These are phyloP conservation scores for Coffea canephora DNA, from an alignment of 257 asterid genomes.

Conservation along the genomic window DNA sequence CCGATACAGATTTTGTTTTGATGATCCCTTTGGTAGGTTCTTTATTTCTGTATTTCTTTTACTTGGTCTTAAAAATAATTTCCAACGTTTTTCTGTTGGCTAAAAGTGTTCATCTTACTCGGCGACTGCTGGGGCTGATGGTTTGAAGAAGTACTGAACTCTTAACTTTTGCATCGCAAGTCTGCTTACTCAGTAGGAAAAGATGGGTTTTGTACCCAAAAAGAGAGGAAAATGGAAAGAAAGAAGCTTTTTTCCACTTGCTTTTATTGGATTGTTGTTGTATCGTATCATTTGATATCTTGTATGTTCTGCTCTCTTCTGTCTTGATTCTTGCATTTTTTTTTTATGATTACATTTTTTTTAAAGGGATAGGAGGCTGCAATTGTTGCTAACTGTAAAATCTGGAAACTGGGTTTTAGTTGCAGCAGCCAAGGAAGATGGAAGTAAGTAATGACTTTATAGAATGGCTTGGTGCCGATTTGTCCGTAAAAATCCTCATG, in stretches of 20 bases:
- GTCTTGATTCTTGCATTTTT: not conserved
- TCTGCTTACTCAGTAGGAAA: not conserved
- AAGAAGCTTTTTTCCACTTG: too few species aligned
- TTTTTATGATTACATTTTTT: not conserved
- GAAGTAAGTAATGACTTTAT: conserved; percentile 48
- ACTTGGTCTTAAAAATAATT: too few species aligned
- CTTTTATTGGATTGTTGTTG: not conserved
- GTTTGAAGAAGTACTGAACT: not conserved
- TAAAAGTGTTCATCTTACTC: too few species aligned
- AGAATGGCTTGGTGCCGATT: conserved; percentile 55
- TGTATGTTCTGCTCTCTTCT: not conserved
- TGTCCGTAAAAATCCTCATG: conserved; percentile 50
- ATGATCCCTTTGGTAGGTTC: not conserved
- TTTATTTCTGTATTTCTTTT: too few species aligned
- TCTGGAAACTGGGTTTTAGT: not conserved
- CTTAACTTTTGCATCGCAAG: not conserved
- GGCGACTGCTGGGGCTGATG: not conserved
- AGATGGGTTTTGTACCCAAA: not conserved
- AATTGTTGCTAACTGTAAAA: not conserved
- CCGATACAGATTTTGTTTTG: not conserved
- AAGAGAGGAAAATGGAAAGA: too few species aligned
- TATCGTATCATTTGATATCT: not conserved
- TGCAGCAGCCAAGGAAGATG: conserved; percentile 25
- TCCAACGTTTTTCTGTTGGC: too few species aligned
- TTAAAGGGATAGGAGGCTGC: not conserved